phyloP scores from a whole-genome alignment of 352 stramenopile genomes.

The Globisporangium irregulare region DNA sequence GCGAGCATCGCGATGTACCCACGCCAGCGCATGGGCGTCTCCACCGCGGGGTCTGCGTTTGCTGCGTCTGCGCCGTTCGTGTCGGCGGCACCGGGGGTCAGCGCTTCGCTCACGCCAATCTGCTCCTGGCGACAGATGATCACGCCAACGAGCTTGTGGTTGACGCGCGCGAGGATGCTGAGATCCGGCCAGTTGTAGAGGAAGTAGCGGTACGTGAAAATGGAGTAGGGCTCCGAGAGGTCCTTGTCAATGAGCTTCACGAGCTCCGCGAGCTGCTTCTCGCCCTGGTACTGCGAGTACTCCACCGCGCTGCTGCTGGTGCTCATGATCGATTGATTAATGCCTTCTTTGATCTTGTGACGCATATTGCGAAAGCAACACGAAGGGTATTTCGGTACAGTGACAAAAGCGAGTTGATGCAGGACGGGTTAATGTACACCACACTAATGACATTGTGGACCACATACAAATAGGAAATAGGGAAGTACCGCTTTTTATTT shows the following conservation, averaged over 20 bases:
- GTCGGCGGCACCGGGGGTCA: conserved; percentile 11
- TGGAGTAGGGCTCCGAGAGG: conserved; percentile 93
- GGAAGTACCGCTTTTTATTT: not conserved
- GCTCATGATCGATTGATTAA: not conserved
- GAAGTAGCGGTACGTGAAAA: conserved; percentile 98
- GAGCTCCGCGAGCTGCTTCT: conserved; percentile 89
- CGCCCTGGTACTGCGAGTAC: conserved; percentile 76
- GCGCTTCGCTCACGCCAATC: conserved; percentile 61
- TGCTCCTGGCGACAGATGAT: conserved; percentile 92
- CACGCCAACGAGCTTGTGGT: conserved; percentile 87
- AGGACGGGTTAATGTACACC: not conserved
- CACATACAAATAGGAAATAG: not conserved
- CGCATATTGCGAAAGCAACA: too few relatives aligned
- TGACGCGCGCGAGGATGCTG: conserved; percentile 83
- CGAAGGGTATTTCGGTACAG: not conserved
- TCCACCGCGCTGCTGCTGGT: conserved; percentile 25
- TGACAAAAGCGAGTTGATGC: not conserved
- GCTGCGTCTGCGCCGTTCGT: not conserved
- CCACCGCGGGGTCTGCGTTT: not conserved
- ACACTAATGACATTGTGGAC: not conserved
- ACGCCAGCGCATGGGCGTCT: conserved; percentile 39
- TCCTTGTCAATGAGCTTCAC: conserved; percentile 94
- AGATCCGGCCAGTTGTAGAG: conserved; percentile 93
- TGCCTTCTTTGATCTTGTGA: not conserved
- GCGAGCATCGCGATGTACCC: conserved; percentile 96